Evolutionary conservation across 176 grass and related monocot species (phyloP).

Genomic region (Cenchrus purpureus): DNA sequence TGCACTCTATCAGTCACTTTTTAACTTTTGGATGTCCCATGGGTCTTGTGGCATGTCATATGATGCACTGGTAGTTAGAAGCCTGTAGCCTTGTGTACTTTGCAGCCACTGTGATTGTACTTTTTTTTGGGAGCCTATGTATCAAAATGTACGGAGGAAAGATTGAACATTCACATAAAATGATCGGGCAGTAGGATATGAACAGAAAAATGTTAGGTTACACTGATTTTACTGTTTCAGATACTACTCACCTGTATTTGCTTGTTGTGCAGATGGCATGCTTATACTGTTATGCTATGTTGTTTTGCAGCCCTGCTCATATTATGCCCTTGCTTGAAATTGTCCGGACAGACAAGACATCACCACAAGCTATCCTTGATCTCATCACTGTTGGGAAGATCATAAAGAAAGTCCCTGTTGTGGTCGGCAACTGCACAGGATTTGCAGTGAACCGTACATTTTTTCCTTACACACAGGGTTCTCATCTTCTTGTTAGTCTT

Average conservation of each 20-base stretch:
- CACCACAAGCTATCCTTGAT: slow-evolving; percentile 89
- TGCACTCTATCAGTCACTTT: background rate
- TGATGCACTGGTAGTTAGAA: slow-evolving; percentile 1
- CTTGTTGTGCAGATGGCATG: background rate
- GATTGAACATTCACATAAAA: slow-evolving; percentile 29
- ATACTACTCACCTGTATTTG: background rate
- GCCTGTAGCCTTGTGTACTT: background rate
- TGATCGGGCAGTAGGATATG: background rate
- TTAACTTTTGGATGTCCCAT: background rate
- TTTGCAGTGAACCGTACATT: slow-evolving; percentile 98
- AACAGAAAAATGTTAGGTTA: background rate
- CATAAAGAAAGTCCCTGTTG: slow-evolving; percentile 96
- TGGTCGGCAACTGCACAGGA: slow-evolving; percentile 96
- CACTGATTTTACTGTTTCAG: background rate
- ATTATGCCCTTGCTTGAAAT: slow-evolving; percentile 99
- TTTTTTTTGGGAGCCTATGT: background rate
- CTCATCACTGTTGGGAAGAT: slow-evolving; percentile 90
- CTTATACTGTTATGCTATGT: slow-evolving; percentile 46
- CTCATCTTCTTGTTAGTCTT: slow-evolving; percentile 80
- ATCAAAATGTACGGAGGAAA: background rate
- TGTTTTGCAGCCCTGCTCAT: slow-evolving; percentile 90
- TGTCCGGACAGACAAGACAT: slow-evolving; percentile 93
- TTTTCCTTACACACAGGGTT: slow-evolving; percentile 84
- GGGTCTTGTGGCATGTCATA: background rate
- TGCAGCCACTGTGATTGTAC: background rate